Percentiles rank a stretch among this genome's conserved stretches.
Evolutionary conservation across 129 eudicot genomes (phyloP).

Genomic region (Mikania micrantha): DNA sequence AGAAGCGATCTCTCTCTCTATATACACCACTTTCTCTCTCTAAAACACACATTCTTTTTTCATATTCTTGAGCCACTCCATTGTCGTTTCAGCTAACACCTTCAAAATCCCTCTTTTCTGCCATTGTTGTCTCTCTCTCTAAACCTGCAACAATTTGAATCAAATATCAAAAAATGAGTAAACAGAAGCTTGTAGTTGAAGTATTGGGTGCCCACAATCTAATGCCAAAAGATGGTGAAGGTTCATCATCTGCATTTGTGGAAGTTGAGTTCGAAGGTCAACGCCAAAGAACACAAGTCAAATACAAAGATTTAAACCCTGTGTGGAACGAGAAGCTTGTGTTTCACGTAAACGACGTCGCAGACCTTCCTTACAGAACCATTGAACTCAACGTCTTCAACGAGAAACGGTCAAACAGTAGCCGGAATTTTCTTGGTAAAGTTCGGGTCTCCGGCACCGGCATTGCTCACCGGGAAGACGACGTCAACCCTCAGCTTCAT

Average conservation of each 20-base stretch:
- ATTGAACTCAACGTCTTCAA: conserved; percentile 74
- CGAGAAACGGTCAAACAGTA: conserved; percentile 74
- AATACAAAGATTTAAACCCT: conserved; percentile 71
- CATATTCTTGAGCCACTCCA: conserved; percentile 22
- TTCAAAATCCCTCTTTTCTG: not conserved
- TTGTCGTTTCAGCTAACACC: conserved; percentile 11
- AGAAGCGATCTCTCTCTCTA: not conserved
- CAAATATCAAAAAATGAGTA: conserved; percentile 30
- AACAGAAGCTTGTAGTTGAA: conserved; percentile 96
- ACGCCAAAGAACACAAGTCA: conserved; percentile 61
- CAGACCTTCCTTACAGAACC: conserved; percentile 82
- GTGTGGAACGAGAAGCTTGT: conserved; percentile 91
- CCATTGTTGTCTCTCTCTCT: not conserved
- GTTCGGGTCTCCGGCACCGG: conserved; percentile 75
- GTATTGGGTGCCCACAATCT: conserved; percentile 85
- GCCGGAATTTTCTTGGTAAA: conserved; percentile 72
- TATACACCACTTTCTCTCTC: not conserved
- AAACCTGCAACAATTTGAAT: not conserved
- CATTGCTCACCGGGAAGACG: conserved; percentile 62
- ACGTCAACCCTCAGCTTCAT: conserved; percentile 47
- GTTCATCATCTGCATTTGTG: conserved; percentile 85
- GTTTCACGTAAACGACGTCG: conserved; percentile 65
- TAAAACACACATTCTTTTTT: not conserved
- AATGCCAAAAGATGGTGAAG: conserved; percentile 98
- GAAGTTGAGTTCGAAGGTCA: conserved; percentile 95